phyloP scores from a whole-genome alignment of 306 rosid genomes.

The Castanea mollissima region DNA sequence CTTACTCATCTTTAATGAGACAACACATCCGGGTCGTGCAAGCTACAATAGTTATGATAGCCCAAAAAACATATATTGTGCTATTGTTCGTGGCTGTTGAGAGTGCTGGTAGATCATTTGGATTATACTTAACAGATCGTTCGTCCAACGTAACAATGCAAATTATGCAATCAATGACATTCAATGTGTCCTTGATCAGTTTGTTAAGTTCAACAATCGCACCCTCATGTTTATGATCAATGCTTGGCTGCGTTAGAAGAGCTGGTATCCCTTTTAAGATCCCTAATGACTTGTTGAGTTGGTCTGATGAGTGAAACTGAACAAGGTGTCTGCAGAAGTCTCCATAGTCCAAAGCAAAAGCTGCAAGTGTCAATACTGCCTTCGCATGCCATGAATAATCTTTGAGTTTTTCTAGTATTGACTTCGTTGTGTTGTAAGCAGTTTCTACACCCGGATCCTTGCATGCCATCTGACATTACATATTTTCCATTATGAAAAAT shows the following conservation, averaged over 20 bases:
- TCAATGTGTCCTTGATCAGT: slow-evolving; percentile 30
- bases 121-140: not conserved
- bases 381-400: slow-evolving; percentile 50
- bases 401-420: slow-evolving; percentile 32
- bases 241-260: not conserved
- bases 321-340: slow-evolving; percentile 49
- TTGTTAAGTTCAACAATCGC: slow-evolving; percentile 21
- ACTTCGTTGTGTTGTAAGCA: slow-evolving; percentile 25
- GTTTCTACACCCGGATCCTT: too few species aligned
- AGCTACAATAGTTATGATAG: slow-evolving; percentile 38
- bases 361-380: slow-evolving; percentile 47
- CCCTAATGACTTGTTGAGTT: too few species aligned
- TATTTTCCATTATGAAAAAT: too few species aligned
- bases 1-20: too few species aligned
- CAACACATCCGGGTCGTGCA: slow-evolving; percentile 24
- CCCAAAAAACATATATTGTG: slow-evolving; percentile 24
- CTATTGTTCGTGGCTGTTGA: too few species aligned
- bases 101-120: too few species aligned
- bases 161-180: slow-evolving; percentile 26
- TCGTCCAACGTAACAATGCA: slow-evolving; percentile 12
- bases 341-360: slow-evolving; percentile 46
- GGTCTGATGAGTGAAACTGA: slow-evolving; percentile 2
- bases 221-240: slow-evolving; percentile 16
- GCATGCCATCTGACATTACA: too few species aligned
- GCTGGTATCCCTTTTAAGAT: too few species aligned